Evolutionary conservation across 768 basidiomycete genomes (phyloP).

Genomic region (Trametes punicea): DNA sequence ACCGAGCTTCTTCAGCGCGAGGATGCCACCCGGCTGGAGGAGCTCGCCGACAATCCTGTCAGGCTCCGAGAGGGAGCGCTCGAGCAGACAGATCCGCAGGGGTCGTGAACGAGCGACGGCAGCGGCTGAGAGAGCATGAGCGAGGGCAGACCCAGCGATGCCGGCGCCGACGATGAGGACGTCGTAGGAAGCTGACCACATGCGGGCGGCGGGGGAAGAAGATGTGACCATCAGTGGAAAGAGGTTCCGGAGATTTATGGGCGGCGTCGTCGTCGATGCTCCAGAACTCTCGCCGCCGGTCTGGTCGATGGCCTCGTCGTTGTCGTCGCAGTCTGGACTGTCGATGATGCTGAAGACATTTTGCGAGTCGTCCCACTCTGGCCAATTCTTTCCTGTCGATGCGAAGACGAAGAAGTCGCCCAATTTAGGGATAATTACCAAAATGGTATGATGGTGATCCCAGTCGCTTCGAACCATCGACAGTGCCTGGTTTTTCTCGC

Average conservation of each 20-base stretch:
- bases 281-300: constrained; percentile 12
- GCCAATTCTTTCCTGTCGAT: background rate
- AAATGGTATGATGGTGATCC: background rate
- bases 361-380: constrained; percentile 13
- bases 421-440: background rate
- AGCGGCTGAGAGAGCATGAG: constrained; percentile 72
- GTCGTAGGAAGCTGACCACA: constrained; percentile 50
- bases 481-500: background rate
- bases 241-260: constrained; percentile 6
- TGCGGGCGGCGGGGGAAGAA: background rate
- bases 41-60: constrained; percentile 98
- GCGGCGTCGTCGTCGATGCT: constrained; percentile 7
- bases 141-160: constrained; percentile 83
- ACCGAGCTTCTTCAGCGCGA: constrained; percentile 73
- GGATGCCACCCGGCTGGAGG: constrained; percentile 88
- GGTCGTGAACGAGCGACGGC: constrained; percentile 42
- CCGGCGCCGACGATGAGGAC: constrained; percentile 91
- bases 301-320: constrained; percentile 11
- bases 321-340: constrained; percentile 17
- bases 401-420: background rate
- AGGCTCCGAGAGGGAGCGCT: constrained; percentile 88
- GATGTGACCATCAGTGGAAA: background rate
- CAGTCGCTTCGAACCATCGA: background rate
- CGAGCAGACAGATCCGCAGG: constrained; percentile 78
- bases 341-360: background rate